These are phyloP conservation scores for Apiospora aurea DNA, from an alignment of 2,329 filamentous ascomycete species.

Conservation along the genomic window DNA sequence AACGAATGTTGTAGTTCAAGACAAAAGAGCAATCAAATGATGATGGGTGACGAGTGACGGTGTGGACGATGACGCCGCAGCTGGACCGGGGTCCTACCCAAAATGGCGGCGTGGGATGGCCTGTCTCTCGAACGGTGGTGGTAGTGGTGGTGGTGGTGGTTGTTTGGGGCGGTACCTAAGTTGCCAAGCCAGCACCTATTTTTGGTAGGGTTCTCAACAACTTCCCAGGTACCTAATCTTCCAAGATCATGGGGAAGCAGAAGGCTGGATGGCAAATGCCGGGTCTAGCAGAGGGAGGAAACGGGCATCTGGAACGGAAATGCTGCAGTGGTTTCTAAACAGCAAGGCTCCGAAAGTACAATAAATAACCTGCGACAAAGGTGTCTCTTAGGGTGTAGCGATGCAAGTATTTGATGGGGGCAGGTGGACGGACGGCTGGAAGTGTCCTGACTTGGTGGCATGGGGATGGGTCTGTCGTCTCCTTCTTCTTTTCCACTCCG, in stretches of 20 bases:
- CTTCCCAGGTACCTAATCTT: not conserved
- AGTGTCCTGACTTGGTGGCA: conserved; percentile 9
- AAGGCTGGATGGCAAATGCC: not conserved
- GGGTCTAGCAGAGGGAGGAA: not conserved
- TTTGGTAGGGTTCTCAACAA: not conserved
- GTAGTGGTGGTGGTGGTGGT: not conserved
- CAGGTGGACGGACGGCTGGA: not conserved
- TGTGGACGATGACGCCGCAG: conserved; percentile 19
- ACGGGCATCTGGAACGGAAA: not conserved
- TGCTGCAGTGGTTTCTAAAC: not conserved
- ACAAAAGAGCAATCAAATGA: conserved; percentile 23
- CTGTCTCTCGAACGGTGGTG: conserved; percentile 15
- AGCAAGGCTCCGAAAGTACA: not conserved
- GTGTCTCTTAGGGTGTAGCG: not conserved
- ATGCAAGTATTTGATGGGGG: not conserved
- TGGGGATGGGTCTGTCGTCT: conserved; percentile 2
- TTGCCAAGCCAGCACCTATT: not conserved
- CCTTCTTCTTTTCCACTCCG: not conserved
- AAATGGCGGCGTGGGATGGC: conserved; percentile 23
- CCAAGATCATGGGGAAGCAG: not conserved
- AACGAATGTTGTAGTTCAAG: conserved; percentile 17
- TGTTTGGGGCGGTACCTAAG: not conserved
- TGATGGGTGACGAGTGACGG: conserved; percentile 18
- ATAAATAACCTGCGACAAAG: not conserved
- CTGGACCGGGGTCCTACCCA: conserved; percentile 27